These are phyloP conservation scores for Achaetomium macrosporum DNA, from an alignment of 2,329 filamentous ascomycete species.

Conservation along the genomic window DNA sequence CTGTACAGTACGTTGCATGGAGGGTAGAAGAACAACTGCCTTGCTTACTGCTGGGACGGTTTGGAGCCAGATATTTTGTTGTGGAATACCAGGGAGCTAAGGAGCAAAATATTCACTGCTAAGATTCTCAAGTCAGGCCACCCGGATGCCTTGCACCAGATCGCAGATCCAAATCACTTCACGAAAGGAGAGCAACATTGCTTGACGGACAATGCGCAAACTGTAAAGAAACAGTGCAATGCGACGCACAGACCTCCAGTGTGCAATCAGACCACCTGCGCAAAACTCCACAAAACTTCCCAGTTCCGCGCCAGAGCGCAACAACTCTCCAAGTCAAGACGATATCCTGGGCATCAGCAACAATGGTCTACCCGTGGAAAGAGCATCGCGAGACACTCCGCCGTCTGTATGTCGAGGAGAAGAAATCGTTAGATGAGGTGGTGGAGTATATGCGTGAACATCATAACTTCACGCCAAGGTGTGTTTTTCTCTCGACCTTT, in stretches of 20 bases:
- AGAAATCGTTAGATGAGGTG: constrained; percentile 66
- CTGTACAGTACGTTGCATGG: too few species aligned
- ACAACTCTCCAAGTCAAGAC: background rate
- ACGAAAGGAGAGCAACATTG: background rate
- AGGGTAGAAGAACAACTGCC: too few species aligned
- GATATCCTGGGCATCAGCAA: background rate
- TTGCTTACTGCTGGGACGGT: too few species aligned
- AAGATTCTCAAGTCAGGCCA: too few species aligned
- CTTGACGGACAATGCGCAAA: too few species aligned
- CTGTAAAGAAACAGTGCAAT: too few species aligned
- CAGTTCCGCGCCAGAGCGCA: background rate
- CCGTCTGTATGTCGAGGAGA: constrained; percentile 71
- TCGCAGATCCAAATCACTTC: too few species aligned
- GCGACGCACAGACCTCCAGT: background rate
- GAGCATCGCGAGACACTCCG: constrained; percentile 37
- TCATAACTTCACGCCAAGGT: constrained; percentile 67
- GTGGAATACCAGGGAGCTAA: too few species aligned
- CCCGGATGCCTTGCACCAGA: too few species aligned
- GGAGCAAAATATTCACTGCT: too few species aligned
- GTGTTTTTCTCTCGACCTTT: constrained; percentile 26
- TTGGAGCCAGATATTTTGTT: too few species aligned
- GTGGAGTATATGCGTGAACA: constrained; percentile 62
- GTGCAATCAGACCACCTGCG: background rate
- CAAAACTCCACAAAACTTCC: constrained; percentile 1
- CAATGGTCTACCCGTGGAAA: constrained; percentile 46